These are phyloP conservation scores for Sugiyamaella qingdaonensis DNA, from an alignment of 805 yeast genomes.

Conservation along the genomic window DNA sequence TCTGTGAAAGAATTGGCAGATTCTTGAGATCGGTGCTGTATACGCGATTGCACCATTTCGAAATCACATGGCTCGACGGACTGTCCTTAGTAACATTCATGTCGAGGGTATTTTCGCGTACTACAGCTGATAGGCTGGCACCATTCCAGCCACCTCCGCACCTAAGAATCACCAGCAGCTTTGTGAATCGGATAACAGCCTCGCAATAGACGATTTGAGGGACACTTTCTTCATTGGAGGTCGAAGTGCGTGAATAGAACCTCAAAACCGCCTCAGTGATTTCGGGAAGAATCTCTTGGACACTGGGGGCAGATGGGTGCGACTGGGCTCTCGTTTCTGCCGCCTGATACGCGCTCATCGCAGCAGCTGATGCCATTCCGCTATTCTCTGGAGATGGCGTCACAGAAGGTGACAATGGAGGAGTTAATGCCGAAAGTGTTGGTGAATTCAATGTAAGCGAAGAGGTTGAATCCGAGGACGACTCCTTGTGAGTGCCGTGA, in stretches of 20 bases:
- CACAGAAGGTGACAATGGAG: slow-evolving; percentile 11
- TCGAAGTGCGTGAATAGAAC: slow-evolving; percentile 47
- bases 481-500: neutral
- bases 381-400: neutral
- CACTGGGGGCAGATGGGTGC: slow-evolving; percentile 13
- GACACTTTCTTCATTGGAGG: slow-evolving; percentile 64
- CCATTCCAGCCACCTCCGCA: slow-evolving; percentile 47
- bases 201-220: slow-evolving; percentile 81
- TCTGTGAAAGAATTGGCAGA: slow-evolving; percentile 50
- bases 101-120: slow-evolving; percentile 36
- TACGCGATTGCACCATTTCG: slow-evolving; percentile 44
- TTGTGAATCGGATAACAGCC: slow-evolving; percentile 57
- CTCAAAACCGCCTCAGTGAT: slow-evolving; percentile 32
- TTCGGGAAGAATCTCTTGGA: slow-evolving; percentile 24
- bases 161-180: slow-evolving; percentile 52
- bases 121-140: slow-evolving; percentile 41
- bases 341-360: neutral
- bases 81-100: slow-evolving; percentile 22
- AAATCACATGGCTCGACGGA: slow-evolving; percentile 41
- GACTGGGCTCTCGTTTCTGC: neutral
- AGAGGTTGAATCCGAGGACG: neutral
- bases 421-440: slow-evolving; percentile 2
- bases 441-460: slow-evolving; percentile 2
- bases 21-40: slow-evolving; percentile 43
- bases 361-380: slow-evolving; percentile 1